These are phyloP conservation scores for Aegilops tauschii DNA, from an alignment of 176 grass and related monocot species.

Conservation along the genomic window DNA sequence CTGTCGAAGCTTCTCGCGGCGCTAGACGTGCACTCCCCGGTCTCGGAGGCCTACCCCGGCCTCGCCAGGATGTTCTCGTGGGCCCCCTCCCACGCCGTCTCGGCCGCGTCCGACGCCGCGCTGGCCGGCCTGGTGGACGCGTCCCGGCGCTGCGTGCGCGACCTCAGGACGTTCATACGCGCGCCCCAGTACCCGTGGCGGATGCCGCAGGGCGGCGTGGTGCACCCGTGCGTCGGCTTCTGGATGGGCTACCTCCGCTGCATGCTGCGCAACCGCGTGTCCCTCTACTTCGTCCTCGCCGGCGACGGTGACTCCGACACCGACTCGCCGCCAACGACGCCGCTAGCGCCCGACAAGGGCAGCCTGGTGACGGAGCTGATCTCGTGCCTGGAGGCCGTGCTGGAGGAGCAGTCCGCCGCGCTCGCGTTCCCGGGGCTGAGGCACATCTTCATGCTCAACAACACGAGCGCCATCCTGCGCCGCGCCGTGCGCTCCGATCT, in stretches of 20 bases:
- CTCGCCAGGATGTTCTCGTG: conserved; percentile 40
- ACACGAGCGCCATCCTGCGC: conserved; percentile 34
- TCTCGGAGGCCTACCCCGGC: conserved; percentile 32
- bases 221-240: conserved; percentile 43
- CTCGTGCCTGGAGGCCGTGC: conserved; percentile 25
- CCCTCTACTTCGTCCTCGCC: conserved; percentile 27
- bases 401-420: conserved; percentile 30
- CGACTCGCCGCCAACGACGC: not conserved
- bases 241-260: conserved; percentile 48
- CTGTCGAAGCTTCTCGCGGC: conserved; percentile 37
- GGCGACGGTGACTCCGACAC: not conserved
- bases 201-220: conserved; percentile 45
- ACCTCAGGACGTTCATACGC: conserved; percentile 17
- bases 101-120: not conserved
- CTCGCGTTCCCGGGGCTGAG: conserved; percentile 36
- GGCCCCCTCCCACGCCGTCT: conserved; percentile 15
- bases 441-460: conserved; percentile 53
- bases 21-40: conserved; percentile 38
- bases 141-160: conserved; percentile 12
- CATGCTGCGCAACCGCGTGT: conserved; percentile 31
- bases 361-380: conserved; percentile 25
- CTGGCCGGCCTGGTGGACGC: conserved; percentile 28
- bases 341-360: not conserved
- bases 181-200: conserved; percentile 38
- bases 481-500: conserved; percentile 39